phyloP scores from a whole-genome alignment of 345 rosid genomes.

The Eucalyptus erythrocorys region DNA sequence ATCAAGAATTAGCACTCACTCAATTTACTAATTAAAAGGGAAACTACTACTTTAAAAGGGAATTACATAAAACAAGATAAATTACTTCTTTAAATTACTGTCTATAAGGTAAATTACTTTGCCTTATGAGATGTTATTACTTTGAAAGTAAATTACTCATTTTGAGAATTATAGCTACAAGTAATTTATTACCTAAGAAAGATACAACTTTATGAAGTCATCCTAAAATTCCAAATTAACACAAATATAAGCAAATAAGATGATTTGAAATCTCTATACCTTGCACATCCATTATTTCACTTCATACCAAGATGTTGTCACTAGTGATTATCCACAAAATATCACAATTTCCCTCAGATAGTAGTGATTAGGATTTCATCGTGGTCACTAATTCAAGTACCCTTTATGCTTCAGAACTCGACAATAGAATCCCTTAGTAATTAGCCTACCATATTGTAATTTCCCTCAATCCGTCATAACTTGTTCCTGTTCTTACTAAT shows the following conservation, averaged over 20 bases:
- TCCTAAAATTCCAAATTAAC: background rate
- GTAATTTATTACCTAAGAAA: background rate
- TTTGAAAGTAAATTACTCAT: background rate
- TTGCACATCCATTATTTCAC: background rate
- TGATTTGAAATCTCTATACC: background rate
- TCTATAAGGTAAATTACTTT: background rate
- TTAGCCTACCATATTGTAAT: background rate
- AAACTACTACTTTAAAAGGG: background rate
- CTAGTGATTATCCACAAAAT: background rate
- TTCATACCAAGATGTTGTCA: background rate
- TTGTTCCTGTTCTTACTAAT: background rate
- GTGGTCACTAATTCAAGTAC: background rate
- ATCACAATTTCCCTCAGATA: background rate
- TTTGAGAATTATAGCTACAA: background rate
- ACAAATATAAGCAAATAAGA: background rate
- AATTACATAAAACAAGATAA: background rate
- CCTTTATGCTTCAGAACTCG: background rate
- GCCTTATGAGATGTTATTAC: background rate
- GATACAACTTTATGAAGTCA: background rate
- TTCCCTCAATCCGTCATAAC: background rate
- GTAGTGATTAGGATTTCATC: fast-evolving
- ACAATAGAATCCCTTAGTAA: background rate
- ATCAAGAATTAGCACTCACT: background rate
- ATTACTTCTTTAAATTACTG: background rate
- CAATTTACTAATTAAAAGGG: background rate